Evolutionary conservation across 225 moss, liverwort and hornwort species (phyloP).

Genomic region (Ulota crispa): DNA sequence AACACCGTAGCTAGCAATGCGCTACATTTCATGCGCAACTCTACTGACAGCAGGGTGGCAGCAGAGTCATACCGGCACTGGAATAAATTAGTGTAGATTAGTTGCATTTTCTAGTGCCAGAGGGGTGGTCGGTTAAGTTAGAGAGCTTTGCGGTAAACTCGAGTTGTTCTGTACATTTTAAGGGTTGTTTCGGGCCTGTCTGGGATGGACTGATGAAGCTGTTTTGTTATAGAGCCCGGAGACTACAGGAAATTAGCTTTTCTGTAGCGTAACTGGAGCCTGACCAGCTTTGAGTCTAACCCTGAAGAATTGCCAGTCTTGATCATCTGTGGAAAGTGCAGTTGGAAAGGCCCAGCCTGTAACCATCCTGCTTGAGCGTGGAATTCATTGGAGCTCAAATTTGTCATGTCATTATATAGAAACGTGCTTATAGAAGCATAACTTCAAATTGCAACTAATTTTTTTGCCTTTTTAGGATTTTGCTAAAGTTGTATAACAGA

Average conservation of each 20-base stretch:
- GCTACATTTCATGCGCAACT: conserved; percentile 4
- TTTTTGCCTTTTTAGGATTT: no score
- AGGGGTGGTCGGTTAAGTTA: conserved; percentile 1
- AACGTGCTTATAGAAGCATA: no score
- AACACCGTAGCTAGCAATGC: not conserved
- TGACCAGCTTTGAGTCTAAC: no score
- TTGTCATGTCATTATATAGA: no score
- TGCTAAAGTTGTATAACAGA: no score
- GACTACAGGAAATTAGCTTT: not conserved
- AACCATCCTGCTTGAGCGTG: no score
- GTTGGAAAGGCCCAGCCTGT: no score
- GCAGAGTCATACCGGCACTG: not conserved
- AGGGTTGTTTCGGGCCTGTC: not conserved
- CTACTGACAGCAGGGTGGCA: not conserved
- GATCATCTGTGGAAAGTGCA: no score
- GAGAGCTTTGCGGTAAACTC: conserved; percentile 5
- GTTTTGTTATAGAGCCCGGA: not conserved
- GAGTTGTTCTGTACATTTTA: conserved; percentile 15
- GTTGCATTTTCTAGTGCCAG: conserved; percentile 5
- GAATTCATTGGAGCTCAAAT: no score
- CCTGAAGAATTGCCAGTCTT: no score
- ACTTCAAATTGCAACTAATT: no score
- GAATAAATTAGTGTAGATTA: not conserved
- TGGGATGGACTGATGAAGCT: not conserved
- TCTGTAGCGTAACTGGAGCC: no score